Conservation (phyloP, 768 basidiomycete genomes). For the Naganishia onofrii region DNA sequence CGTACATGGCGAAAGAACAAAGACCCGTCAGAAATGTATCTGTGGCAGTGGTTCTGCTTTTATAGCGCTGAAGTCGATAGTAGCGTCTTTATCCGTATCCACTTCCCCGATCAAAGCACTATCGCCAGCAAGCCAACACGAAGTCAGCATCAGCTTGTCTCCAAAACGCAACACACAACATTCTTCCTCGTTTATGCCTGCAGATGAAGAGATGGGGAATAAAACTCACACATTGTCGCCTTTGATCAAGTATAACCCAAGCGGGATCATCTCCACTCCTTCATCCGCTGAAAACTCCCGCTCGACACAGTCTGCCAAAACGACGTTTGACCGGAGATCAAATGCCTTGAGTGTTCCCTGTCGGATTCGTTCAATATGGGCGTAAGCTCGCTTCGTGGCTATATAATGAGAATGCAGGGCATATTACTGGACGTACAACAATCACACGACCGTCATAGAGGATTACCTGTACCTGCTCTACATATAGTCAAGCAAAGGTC, state of each 20-base stretch:
- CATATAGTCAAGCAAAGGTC: neutral
- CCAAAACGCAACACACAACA: neutral
- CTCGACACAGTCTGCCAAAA: slow-evolving; percentile 89
- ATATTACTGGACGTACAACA: slow-evolving; percentile 61
- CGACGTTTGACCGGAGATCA: slow-evolving; percentile 94
- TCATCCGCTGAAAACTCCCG: slow-evolving; percentile 87
- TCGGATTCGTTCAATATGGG: slow-evolving; percentile 13
- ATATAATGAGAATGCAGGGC: neutral
- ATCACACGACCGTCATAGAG: slow-evolving; percentile 95
- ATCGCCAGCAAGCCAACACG: slow-evolving; percentile 9
- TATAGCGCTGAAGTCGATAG: slow-evolving; percentile 73
- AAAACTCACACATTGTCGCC: slow-evolving; percentile 85
- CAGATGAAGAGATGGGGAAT: slow-evolving; percentile 49
- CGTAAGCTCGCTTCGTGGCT: neutral
- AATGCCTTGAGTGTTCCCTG: slow-evolving; percentile 87
- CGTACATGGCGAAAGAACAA: neutral
- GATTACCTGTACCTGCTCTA: slow-evolving; percentile 86
- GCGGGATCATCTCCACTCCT: slow-evolving; percentile 86
- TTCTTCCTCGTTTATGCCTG: neutral
- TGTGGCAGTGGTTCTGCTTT: slow-evolving; percentile 75
- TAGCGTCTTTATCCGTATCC: slow-evolving; percentile 71
- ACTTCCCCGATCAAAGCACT: slow-evolving; percentile 55
- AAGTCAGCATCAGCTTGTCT: neutral
- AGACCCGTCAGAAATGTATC: slow-evolving; percentile 41
- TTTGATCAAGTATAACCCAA: slow-evolving; percentile 94